A percentile compares a stretch with the other conserved stretches of the same genome.
phyloP scores from a whole-genome alignment of 2,329 filamentous ascomycete genomes.

The Aspergillus pseudoterreus region DNA sequence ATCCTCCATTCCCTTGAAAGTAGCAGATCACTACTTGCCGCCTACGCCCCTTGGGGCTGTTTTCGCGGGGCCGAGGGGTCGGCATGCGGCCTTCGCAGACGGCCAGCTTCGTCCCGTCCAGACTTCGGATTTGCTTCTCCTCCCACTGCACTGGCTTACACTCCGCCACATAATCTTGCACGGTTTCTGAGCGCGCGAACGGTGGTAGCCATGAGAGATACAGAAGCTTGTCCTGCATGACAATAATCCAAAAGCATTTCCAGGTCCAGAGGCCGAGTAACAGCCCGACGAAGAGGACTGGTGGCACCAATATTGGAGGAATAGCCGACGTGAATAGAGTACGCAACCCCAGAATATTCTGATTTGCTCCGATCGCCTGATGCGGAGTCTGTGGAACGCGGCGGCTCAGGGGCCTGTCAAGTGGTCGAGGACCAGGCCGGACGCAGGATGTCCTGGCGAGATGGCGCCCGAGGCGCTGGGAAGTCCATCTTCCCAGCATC shows the following conservation, averaged over 20 bases:
- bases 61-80: conserved; percentile 22
- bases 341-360: conserved; percentile 9
- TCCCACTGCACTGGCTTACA: conserved; percentile 64
- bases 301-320: conserved; percentile 56
- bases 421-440: no score
- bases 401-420: background rate
- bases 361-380: background rate
- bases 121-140: conserved; percentile 48
- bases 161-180: conserved; percentile 58
- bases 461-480: conserved; percentile 5
- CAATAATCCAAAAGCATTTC: conserved; percentile 68
- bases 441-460: no score
- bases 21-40: conserved; percentile 28
- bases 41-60: background rate
- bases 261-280: conserved; percentile 61
- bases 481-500: conserved; percentile 9
- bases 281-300: conserved; percentile 63
- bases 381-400: background rate
- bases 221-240: conserved; percentile 78
- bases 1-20: conserved; percentile 33
- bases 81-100: conserved; percentile 64
- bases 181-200: conserved; percentile 63
- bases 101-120: conserved; percentile 47
- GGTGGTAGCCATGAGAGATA: conserved; percentile 76
- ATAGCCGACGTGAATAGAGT: conserved; percentile 25